phyloP scores from a whole-genome alignment of 1,284 basidiomycete genomes.

The Austroboletus niveus region DNA sequence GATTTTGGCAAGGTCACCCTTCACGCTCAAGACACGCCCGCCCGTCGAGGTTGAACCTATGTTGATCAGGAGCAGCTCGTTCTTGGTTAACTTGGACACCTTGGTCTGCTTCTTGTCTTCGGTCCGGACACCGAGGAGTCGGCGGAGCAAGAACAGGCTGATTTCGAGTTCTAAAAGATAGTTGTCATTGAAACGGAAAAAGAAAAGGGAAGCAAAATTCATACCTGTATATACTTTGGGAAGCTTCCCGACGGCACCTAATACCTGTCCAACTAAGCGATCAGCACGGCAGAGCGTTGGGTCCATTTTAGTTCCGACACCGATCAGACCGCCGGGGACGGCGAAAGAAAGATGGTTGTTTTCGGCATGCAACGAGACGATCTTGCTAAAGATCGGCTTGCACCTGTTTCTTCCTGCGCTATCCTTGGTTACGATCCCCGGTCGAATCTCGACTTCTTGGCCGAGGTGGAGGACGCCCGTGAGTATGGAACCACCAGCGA shows the following conservation, averaged over 20 bases:
- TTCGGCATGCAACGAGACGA: slow-evolving; percentile 92
- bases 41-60: slow-evolving; percentile 94
- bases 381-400: slow-evolving; percentile 90
- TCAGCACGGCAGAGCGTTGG: slow-evolving; percentile 97
- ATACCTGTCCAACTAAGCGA: slow-evolving; percentile 93
- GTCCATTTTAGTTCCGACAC: slow-evolving; percentile 96
- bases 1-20: slow-evolving; percentile 91
- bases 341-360: slow-evolving; percentile 94
- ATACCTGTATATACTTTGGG: slow-evolving; percentile 90
- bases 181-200: no score
- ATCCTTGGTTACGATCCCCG: slow-evolving; percentile 97
- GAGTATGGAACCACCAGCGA: slow-evolving; percentile 95
- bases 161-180: slow-evolving; percentile 74
- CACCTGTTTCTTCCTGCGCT: slow-evolving; percentile 88
- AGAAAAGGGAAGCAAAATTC: slow-evolving; percentile 16
- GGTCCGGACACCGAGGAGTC: slow-evolving; percentile 95
- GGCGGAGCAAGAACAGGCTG: slow-evolving; percentile 88
- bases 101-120: slow-evolving; percentile 99
- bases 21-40: slow-evolving; percentile 87
- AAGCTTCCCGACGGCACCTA: slow-evolving; percentile 91
- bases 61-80: slow-evolving; percentile 92
- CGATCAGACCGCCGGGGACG: slow-evolving; percentile 96
- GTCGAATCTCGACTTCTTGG: slow-evolving; percentile 95
- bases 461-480: slow-evolving; percentile 90
- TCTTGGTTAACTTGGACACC: slow-evolving; percentile 89